Base-by-base conservation (phyloP, 176 grass and related monocot species). In the Ensete ventricosum region DNA sequence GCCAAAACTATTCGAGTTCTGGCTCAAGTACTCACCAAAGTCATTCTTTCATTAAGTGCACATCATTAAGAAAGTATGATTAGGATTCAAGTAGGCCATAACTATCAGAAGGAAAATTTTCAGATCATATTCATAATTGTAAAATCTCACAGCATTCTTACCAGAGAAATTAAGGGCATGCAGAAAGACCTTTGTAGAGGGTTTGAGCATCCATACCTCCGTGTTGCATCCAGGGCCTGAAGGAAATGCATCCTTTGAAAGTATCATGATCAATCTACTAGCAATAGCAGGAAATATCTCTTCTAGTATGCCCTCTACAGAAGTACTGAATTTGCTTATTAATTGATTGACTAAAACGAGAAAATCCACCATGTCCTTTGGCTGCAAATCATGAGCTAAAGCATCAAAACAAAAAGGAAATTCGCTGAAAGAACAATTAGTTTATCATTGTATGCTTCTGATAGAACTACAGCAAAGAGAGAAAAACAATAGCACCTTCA, bases 301-400 rank as follows among this genome's bases (percentile, higher is more conserved):
- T 83, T 87, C 90, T 74, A 99, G n/a, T 80, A 99, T 85, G 59
- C 64, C 17, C 19, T 82, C 84, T 58, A 84, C 84, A 67, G 86
- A 94, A 17, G 84, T 84, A 64, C 86, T 89, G 78, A 99, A 94
- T 83, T 99, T 99, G 84, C 86, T 80, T 66, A 99, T 89, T 83
- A 91, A 79, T 87, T 99, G 95, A 75, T 99, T 99, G 81, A 91
- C 67, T 74, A 99, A 76, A 52, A 94, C 14, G 9, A 99, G 84
- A 73, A 94, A 99, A 63, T 94, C 95, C 69, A 93, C 82, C 95
- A 99, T 94, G 81, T 94, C 95, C 62, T 94, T 94, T 82, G 84
- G 83, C 94, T 98, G 82, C 73, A 83, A 54, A 80, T 14, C 20
- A 57, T 9, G 2, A 55, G 52, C 29, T 73, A 73, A 73, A 12